Percentiles rank a stretch among this genome's conserved stretches.
These are phyloP conservation scores for Tricholomella constricta DNA, from an alignment of 768 basidiomycete genomes.

Conservation along the genomic window DNA sequence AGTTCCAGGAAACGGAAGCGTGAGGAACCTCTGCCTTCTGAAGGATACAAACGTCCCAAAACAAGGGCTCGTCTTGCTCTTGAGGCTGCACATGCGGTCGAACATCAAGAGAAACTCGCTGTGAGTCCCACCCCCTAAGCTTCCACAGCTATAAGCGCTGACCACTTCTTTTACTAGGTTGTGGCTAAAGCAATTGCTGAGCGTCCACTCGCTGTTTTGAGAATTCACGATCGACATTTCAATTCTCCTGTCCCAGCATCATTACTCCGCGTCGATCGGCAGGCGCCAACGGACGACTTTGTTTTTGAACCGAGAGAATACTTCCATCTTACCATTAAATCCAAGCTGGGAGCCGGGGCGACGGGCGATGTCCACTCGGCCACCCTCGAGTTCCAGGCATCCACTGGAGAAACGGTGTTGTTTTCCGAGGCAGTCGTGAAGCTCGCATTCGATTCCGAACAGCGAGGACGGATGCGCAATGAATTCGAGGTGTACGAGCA, in stretches of 20 bases:
- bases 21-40: neutral
- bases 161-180: neutral
- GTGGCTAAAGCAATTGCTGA: neutral
- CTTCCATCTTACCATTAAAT: conserved; percentile 15
- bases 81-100: neutral
- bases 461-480: conserved; percentile 8
- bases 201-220: conserved; percentile 4
- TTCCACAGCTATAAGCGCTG: no score
- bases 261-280: conserved; percentile 9
- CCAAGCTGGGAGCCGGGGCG: conserved; percentile 14
- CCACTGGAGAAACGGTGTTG: neutral
- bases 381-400: conserved; percentile 3
- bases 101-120: neutral
- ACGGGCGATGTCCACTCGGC: conserved; percentile 20
- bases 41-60: conserved; percentile 1
- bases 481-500: conserved; percentile 15
- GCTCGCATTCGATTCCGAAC: conserved; percentile 7
- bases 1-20: conserved; percentile 2
- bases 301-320: conserved; percentile 7
- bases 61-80: neutral
- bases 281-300: neutral
- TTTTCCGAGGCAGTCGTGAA: conserved; percentile 13
- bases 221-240: conserved; percentile 2
- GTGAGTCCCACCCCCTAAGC: no score
- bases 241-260: conserved; percentile 16